Evolutionary conservation across 2,329 filamentous ascomycete genomes (phyloP).

Genomic region (Septoria linicola): DNA sequence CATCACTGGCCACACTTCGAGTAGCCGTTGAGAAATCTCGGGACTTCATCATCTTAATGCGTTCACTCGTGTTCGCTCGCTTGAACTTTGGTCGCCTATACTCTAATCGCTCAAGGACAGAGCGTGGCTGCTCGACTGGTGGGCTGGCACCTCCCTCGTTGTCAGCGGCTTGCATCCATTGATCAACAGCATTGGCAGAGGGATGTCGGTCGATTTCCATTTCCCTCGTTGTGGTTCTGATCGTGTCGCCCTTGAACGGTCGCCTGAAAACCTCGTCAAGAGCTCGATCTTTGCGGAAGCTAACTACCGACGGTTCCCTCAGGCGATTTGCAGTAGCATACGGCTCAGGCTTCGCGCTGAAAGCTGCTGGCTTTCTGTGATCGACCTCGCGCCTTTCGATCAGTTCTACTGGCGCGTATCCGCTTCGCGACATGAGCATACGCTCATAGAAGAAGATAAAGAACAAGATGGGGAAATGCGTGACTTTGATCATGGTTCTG

Average conservation of each 20-base stretch:
- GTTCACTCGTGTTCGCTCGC: constrained; percentile 47
- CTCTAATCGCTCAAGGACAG: constrained; percentile 59
- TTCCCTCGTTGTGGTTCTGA: constrained; percentile 52
- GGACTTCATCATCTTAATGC: constrained; percentile 28
- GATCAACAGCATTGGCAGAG: constrained; percentile 76
- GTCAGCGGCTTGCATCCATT: constrained; percentile 79
- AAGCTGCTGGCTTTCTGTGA: constrained; percentile 35
- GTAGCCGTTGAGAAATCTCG: constrained; percentile 53
- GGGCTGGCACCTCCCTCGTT: constrained; percentile 55
- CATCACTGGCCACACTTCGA: constrained; percentile 58
- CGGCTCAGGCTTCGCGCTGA: constrained; percentile 48
- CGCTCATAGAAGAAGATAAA: constrained; percentile 86
- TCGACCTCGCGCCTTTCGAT: constrained; percentile 62
- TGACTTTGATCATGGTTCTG: constrained; percentile 85
- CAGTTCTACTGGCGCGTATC: constrained; percentile 81
- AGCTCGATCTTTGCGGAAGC: constrained; percentile 84
- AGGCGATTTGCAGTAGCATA: constrained; percentile 63
- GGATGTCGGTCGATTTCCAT: constrained; percentile 61
- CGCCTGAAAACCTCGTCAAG: constrained; percentile 85
- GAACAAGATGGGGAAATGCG: constrained; percentile 84
- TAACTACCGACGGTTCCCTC: constrained; percentile 82
- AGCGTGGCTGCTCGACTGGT: constrained; percentile 61
- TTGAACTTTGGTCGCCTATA: constrained; percentile 53
- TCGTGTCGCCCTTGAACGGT: constrained; percentile 62
- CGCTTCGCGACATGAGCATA: constrained; percentile 68